Conservation (phyloP, 495 filamentous ascomycete species). For the Penicillium pancosmium region DNA sequence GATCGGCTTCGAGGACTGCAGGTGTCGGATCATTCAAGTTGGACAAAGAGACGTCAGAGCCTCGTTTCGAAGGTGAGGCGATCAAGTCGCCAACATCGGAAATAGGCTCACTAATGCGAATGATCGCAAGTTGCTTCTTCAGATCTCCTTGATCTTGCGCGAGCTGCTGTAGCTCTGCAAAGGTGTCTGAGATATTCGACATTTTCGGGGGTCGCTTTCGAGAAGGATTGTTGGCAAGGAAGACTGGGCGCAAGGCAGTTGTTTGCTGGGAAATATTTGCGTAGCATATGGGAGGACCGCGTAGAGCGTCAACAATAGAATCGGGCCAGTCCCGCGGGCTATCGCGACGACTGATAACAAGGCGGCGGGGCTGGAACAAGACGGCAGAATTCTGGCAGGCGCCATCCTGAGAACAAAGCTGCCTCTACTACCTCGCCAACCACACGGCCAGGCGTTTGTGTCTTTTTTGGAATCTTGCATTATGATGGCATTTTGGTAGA, state of each 20-base stretch:
- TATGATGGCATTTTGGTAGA: background rate
- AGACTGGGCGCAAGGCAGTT: background rate
- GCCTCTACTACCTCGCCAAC: background rate
- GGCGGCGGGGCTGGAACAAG: constrained; percentile 17
- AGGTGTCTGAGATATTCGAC: constrained; percentile 33
- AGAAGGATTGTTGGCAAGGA: background rate
- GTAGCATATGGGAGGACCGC: background rate
- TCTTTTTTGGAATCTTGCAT: background rate
- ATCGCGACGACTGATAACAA: constrained; percentile 9
- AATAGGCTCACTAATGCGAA: constrained; percentile 76
- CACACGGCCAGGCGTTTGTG: background rate
- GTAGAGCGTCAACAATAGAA: background rate
- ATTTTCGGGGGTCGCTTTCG: constrained; percentile 21
- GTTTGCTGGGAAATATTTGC: background rate
- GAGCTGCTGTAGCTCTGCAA: constrained; percentile 43
- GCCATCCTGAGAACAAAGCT: constrained; percentile 6
- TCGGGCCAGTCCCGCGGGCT: constrained; percentile 5
- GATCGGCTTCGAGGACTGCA: constrained; percentile 76
- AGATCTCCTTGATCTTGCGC: constrained; percentile 52
- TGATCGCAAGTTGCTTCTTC: constrained; percentile 62
- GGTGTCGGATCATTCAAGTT: constrained; percentile 71
- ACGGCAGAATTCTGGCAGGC: constrained; percentile 16
- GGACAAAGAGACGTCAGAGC: constrained; percentile 67
- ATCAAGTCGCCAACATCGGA: constrained; percentile 43
- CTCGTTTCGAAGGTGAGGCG: constrained; percentile 49